Conservation (phyloP, 2,329 filamentous ascomycete species). For the Beauveria varroae region DNA sequence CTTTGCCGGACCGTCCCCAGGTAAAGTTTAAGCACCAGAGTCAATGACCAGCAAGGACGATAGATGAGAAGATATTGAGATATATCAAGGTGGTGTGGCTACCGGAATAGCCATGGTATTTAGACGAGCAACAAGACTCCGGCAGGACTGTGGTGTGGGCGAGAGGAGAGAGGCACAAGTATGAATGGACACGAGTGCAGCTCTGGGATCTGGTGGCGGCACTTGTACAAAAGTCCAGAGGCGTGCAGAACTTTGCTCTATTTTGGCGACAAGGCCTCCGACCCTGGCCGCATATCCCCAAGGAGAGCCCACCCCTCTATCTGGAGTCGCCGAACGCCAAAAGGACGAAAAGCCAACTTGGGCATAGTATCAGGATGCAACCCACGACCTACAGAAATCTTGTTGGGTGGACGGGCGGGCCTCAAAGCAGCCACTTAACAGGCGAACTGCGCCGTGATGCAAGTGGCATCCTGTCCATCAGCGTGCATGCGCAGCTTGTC, state of each 20-base stretch:
- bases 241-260: conserved; percentile 1
- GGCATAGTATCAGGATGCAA: conserved; percentile 1
- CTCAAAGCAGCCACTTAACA: not conserved
- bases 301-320: not conserved
- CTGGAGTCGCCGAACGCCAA: conserved; percentile 10
- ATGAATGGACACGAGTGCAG: not conserved
- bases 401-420: conserved; percentile 6
- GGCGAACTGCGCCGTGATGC: conserved; percentile 9
- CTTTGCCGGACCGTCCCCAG: not conserved
- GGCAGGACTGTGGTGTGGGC: not conserved
- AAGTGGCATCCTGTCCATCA: not conserved
- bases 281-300: conserved; percentile 3
- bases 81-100: conserved; percentile 8
- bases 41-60: not conserved
- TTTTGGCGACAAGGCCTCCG: not conserved
- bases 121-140: not conserved
- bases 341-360: conserved; percentile 1
- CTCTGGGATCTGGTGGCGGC: conserved; percentile 5
- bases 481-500: conserved; percentile 7
- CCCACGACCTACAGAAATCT: not conserved
- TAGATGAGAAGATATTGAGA: not conserved
- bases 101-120: conserved; percentile 4
- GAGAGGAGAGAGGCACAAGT: not conserved
- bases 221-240: conserved; percentile 1
- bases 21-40: not conserved